Evolutionary conservation across 805 yeast genomes (phyloP), one percentile per base, ranked within the genome.

Genomic region (Yarrowia alimentaria): DNA sequence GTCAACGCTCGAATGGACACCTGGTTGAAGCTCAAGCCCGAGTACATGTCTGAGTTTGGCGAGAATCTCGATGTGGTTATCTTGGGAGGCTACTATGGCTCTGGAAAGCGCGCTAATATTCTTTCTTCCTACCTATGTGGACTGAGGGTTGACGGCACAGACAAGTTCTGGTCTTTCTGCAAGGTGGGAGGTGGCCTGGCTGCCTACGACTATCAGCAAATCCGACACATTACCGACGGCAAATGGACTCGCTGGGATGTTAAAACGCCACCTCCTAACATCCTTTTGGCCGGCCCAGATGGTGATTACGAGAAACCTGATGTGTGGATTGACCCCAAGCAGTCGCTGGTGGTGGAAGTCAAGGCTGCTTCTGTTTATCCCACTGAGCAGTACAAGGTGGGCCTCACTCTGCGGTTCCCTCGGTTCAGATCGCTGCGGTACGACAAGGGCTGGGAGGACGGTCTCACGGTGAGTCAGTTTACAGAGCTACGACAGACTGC

Each of bases 11-110:
- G 88, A 43, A 72, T 74, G 33, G 76, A 75, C 13, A 67, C 73
- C n/a, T 91, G 97, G 96, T 70, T 88, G 12, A 91, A 91, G 61
- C 77, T 91, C 2, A 91, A 91, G 63, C 98, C 98, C 0, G 96
- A 90, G 58, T 90, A 89, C 61, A 69, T 89, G 49, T 83, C 80
- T 51, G 87, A 83, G 53, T 84, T 85, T 64, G 96, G 96, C 8
- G 95, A 89, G 56, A 85, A 85, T 59, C 69, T 89, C 55, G 98
- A 91, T 64, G 63, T 89, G 40, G 70, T 81, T 3, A 77, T 91
- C 0, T 80, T 90, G 53, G 99, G 97, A 0, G 83, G 81, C 51
- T 80, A 78, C 52, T 80, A 80, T 13, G 88, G 87, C 0, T 73
- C 76, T 17, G 91, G 91, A 40, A 71, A 69, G 30, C 58, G 68